Conservation (phyloP, 768 basidiomycete species). For the Tricholoma hemisulphureum region DNA sequence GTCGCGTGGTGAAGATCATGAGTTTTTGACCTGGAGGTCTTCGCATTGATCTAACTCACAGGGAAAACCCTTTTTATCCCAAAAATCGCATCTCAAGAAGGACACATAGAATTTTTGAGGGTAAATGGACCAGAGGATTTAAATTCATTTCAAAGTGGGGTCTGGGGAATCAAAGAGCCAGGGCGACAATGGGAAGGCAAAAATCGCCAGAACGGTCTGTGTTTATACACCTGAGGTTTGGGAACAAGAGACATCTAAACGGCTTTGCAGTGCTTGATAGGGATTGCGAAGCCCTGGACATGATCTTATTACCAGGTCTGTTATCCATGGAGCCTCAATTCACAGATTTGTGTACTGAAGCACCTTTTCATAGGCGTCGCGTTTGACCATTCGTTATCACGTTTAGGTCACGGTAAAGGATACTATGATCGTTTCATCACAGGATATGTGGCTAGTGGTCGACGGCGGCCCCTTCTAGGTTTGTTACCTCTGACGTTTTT, state of each 20-base stretch:
- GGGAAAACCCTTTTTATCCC: conserved; percentile 73
- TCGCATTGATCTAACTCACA: conserved; percentile 21
- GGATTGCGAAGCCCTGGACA: conserved; percentile 46
- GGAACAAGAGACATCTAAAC: conserved; percentile 3
- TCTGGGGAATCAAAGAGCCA: conserved; percentile 80
- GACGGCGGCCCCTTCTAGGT: conserved; percentile 60
- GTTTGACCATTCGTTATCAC: conserved; percentile 65
- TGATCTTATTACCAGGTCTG: conserved; percentile 69
- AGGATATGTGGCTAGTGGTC: conserved; percentile 45
- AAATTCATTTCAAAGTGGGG: conserved; percentile 50
- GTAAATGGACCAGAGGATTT: conserved; percentile 62
- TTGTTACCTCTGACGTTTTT: conserved; percentile 14
- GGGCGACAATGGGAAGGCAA: conserved; percentile 39
- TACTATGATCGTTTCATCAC: conserved; percentile 78
- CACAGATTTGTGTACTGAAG: neutral
- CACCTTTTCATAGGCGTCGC: conserved; percentile 55
- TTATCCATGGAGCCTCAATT: neutral
- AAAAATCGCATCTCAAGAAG: conserved; percentile 47
- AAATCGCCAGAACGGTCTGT: conserved; percentile 53
- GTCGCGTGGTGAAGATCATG: conserved; percentile 43
- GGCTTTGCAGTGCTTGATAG: conserved; percentile 34
- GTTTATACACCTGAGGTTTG: neutral
- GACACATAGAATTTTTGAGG: conserved; percentile 65
- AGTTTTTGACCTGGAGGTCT: neutral
- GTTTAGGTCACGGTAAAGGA: conserved; percentile 81